These are phyloP conservation scores for Trichoderma breve DNA, from an alignment of 2,329 filamentous ascomycete genomes.

Conservation along the genomic window DNA sequence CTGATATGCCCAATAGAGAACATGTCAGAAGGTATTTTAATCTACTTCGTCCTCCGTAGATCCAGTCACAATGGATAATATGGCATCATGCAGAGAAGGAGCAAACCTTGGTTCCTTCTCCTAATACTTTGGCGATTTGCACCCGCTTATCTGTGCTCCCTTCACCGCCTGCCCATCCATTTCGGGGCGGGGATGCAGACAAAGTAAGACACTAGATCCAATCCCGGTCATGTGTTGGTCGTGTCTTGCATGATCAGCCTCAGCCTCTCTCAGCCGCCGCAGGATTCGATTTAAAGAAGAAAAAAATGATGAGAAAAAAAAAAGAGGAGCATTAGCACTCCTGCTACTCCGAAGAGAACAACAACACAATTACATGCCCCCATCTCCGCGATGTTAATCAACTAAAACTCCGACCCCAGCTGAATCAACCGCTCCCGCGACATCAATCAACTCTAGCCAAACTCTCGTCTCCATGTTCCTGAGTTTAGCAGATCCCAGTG, in stretches of 20 bases:
- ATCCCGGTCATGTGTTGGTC: constrained; percentile 8
- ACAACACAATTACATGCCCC: neutral
- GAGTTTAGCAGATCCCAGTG: neutral
- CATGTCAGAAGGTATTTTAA: too few relatives aligned
- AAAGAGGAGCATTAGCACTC: neutral
- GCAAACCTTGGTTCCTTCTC: neutral
- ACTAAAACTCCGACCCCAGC: neutral
- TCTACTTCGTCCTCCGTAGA: neutral
- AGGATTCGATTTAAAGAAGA: neutral
- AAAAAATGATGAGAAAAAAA: neutral
- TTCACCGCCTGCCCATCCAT: neutral
- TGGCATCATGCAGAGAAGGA: neutral
- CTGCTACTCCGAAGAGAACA: neutral
- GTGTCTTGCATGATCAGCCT: neutral
- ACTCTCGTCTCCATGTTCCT: constrained; percentile 8
- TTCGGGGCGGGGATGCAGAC: neutral
- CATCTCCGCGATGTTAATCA: neutral
- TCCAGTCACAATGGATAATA: neutral
- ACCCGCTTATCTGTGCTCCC: neutral
- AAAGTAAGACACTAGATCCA: neutral
- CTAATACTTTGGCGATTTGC: neutral
- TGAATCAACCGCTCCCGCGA: neutral
- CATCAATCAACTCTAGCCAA: neutral
- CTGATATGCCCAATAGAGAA: neutral
- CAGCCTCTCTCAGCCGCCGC: neutral